Base-by-base conservation (phyloP, 305 asterid species). In the Petunia hybrid region DNA sequence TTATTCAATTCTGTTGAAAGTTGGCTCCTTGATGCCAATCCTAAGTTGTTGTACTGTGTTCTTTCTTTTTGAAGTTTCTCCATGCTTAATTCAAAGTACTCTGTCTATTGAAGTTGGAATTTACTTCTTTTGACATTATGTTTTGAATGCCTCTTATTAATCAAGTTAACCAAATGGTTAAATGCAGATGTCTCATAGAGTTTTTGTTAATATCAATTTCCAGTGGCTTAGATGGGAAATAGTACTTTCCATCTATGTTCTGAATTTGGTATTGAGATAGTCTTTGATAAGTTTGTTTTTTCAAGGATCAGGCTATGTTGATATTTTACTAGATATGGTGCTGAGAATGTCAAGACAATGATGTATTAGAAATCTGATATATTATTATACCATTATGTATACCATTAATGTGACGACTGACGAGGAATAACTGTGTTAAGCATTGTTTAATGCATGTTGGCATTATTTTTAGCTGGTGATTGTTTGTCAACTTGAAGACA, bases 1-100 rank as follows among this genome's bases (percentile, higher is more conserved):
- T 82, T 83, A 65, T 81, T 60, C 65, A 60, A 22, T 22, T 60
- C 39, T 60, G 39, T 70, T 70, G 77, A 46, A 46, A 31, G 16
- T 46, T 70, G 60, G 60, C 60, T 31, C 42, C 39, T 70, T 22
- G 61, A 70, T 45, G 77, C 10, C 45, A 46, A 5, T 70, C 77
- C 60, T 22, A 45, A 70, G 0, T 70, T 8, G 16, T 69, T 42
- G 9, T 69, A 8, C 22, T 70, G 8, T 36, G 70, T 38, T 38
- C 4, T 10, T 64, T 64, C 77, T 45, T 22, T 45, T 13, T 43
- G 76, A 43, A 69, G 40, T 69, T 4, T 43, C 61, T 46, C 16
- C 55, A 70, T 70, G 77, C 48, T 31, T 46, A 70, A 48, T 31
- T 51, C 60, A 70, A 31, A 45, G 61, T 22, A 10, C 10, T 71